These are phyloP conservation scores for Debaryomyces sp. DNA, from an alignment of 1,139 yeast genomes.

Conservation along the genomic window DNA sequence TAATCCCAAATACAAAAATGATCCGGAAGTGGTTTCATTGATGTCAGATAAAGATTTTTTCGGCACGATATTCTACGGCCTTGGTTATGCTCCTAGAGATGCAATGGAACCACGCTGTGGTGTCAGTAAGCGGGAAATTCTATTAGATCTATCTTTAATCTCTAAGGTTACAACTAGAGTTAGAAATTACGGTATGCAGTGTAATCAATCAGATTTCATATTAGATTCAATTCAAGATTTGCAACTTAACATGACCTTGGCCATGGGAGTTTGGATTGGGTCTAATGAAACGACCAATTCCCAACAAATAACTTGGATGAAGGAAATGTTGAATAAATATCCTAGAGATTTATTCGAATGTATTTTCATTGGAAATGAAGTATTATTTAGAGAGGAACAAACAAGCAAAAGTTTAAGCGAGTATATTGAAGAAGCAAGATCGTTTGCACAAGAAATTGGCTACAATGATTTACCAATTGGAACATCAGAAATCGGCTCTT, in stretches of 20 bases:
- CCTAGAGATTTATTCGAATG: conserved; percentile 54
- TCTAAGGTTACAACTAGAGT: conserved; percentile 61
- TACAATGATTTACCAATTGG: conserved; percentile 50
- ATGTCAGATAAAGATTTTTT: conserved; percentile 32
- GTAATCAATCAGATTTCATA: conserved; percentile 56
- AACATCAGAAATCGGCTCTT: conserved; percentile 57
- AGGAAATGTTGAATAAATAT: conserved; percentile 41
- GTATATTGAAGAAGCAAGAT: conserved; percentile 47
- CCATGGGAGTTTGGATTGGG: conserved; percentile 70
- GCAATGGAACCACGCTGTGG: conserved; percentile 59
- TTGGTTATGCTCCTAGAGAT: conserved; percentile 61
- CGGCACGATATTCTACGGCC: conserved; percentile 50
- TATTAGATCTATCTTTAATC: conserved; percentile 56
- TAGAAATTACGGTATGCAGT: conserved; percentile 65
- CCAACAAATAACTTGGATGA: conserved; percentile 47
- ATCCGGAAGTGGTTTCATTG: conserved; percentile 28
- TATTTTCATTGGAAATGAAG: conserved; percentile 66
- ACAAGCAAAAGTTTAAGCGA: conserved; percentile 36
- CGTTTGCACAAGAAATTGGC: conserved; percentile 35
- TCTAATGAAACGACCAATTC: conserved; percentile 39
- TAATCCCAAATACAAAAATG: conserved; percentile 29
- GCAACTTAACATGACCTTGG: conserved; percentile 55
- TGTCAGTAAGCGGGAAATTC: conserved; percentile 46
- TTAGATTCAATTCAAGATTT: conserved; percentile 55
- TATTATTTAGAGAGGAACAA: conserved; percentile 56